Base-by-base conservation (phyloP, 768 basidiomycete species). In the Favolaschia claudopus region DNA sequence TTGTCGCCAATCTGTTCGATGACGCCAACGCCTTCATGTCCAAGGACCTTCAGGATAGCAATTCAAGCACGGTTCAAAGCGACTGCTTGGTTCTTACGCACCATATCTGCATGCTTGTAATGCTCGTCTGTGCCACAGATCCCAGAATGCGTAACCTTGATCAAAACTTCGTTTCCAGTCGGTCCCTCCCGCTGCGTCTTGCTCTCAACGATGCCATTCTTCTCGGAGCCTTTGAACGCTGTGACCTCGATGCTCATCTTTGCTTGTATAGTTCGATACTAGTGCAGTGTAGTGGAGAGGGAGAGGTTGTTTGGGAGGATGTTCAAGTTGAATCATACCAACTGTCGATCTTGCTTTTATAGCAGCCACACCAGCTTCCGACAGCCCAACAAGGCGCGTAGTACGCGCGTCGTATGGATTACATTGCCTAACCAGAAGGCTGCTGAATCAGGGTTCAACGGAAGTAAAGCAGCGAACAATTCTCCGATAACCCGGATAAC, bases 71-170 rank as follows among this genome's bases (percentile, higher is more conserved):
- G 34, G n/a, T n/a, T 10, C 34, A 36, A 36, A 36, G 34, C 34
- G n/a, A 36, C 12, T 10, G 10, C 10, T 10, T 10, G n/a, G 34
- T 10, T n/a, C 12, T 10, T 36, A 10, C 34, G 10, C 12, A 74
- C 76, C 62, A 75, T 75, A 44, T 75, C 74, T 7, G 24, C 44
- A 12, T 48, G 14, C 56, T 65, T 70, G 58, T 65, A 72, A 44
- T 77, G 77, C 34, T 71, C 66, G 62, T 79, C 78, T 0, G 78
- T 79, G 39, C 75, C 76, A 20, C 77, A 78, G 20, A 78, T n/a
- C 0, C 77, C 76, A 9, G 57, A 59, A 33, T 63, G 62, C n/a
- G 62, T 59, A 2, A 63, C 15, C 66, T 69, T 58, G 17, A 63
- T 20, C 9, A 55, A 49, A 14, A 63, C 57, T 34, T 62, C 48